Conservation (phyloP, 768 basidiomycete species). For the Trametes cinnabarina region DNA sequence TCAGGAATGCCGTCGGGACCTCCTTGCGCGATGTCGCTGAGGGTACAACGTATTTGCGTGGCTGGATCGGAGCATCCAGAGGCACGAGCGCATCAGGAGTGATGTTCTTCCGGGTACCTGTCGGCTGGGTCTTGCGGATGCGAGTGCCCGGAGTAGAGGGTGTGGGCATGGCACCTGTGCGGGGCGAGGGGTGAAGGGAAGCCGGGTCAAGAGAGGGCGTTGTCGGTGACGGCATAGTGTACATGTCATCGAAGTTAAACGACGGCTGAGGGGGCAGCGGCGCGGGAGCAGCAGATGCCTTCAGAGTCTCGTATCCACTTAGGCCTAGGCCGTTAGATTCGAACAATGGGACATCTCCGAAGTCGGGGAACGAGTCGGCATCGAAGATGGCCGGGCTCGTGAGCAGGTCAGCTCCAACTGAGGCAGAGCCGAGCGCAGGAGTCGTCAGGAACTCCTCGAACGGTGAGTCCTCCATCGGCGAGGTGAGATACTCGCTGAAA, state of each 20-base stretch:
- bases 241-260: conserved; percentile 37
- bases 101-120: conserved; percentile 71
- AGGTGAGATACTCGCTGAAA: conserved; percentile 45
- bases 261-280: conserved; percentile 20
- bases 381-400: conserved; percentile 43
- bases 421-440: conserved; percentile 38
- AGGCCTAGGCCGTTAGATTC: conserved; percentile 8
- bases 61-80: conserved; percentile 76
- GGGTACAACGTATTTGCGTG: conserved; percentile 68
- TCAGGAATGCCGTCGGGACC: conserved; percentile 64
- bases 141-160: conserved; percentile 17
- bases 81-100: conserved; percentile 64
- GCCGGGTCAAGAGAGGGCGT: conserved; percentile 48
- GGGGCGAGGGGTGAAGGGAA: conserved; percentile 35
- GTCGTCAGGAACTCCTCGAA: conserved; percentile 46
- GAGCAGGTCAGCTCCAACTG: conserved; percentile 38
- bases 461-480: conserved; percentile 48
- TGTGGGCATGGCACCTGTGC: conserved; percentile 22
- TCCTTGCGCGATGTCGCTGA: conserved; percentile 79
- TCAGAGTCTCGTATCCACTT: conserved; percentile 16
- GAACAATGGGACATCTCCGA: conserved; percentile 33
- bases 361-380: conserved; percentile 33
- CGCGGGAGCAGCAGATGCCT: conserved; percentile 20
- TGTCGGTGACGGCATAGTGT: conserved; percentile 47
- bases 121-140: conserved; percentile 40